phyloP scores from a whole-genome alignment of 1,284 basidiomycete genomes.

The Phellinidium pouzarii region DNA sequence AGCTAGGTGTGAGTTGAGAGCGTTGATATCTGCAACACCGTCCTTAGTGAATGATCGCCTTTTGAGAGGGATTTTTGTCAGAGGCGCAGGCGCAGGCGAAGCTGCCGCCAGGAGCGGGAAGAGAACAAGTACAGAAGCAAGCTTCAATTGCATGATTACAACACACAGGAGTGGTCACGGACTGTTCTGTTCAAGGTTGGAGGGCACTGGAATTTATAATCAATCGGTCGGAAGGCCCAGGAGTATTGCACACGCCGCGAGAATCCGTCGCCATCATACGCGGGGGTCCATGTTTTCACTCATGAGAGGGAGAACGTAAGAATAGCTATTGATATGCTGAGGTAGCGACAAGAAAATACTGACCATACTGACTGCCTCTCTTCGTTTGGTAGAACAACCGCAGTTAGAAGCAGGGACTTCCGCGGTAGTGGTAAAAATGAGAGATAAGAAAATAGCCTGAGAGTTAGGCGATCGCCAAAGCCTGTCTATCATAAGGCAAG shows the following conservation, averaged over 20 bases:
- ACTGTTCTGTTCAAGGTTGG: neutral
- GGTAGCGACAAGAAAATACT: neutral
- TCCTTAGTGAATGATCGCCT: slow-evolving; percentile 18
- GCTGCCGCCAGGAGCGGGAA: slow-evolving; percentile 6
- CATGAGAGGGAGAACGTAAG: neutral
- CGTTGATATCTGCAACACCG: slow-evolving; percentile 15
- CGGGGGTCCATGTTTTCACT: neutral
- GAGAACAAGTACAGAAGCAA: slow-evolving; percentile 12
- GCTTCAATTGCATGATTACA: slow-evolving; percentile 12
- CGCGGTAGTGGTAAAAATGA: neutral
- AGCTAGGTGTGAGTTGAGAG: slow-evolving; percentile 9
- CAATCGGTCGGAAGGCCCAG: neutral
- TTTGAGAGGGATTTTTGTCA: slow-evolving; percentile 8
- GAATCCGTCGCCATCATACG: neutral
- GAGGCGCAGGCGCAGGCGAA: slow-evolving; percentile 11
- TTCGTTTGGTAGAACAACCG: neutral
- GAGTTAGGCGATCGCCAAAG: neutral
- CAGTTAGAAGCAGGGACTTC: neutral
- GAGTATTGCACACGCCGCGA: neutral
- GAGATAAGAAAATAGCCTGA: neutral
- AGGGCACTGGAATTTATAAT: slow-evolving; percentile 4
- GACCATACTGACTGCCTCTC: neutral
- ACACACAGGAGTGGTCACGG: neutral
- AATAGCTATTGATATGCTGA: neutral
- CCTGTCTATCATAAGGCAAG: neutral